These are phyloP conservation scores for Blastobotrys proliferans DNA, from an alignment of 1,139 yeast species.

Conservation along the genomic window DNA sequence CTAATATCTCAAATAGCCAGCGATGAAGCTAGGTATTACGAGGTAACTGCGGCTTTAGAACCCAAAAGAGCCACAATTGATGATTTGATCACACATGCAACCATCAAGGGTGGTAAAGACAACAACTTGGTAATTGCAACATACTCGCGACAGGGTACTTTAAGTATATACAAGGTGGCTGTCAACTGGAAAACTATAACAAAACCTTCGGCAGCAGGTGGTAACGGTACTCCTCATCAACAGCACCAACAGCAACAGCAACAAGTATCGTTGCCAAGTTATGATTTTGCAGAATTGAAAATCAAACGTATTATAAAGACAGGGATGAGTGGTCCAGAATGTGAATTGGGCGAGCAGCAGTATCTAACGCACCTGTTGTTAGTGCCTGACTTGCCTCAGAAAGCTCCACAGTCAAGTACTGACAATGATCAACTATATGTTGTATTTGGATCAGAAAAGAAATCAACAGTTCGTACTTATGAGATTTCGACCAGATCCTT, in stretches of 20 bases:
- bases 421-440: constrained; percentile 41
- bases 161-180: constrained; percentile 46
- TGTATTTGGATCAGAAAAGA: constrained; percentile 24
- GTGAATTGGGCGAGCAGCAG: constrained; percentile 10
- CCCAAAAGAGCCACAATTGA: constrained; percentile 11
- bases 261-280: constrained; percentile 12
- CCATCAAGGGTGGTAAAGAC: constrained; percentile 57
- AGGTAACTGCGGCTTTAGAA: constrained; percentile 27
- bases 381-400: constrained; percentile 22
- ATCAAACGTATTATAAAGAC: constrained; percentile 18
- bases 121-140: constrained; percentile 48
- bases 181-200: constrained; percentile 55
- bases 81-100: constrained; percentile 41
- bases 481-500: constrained; percentile 32
- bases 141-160: constrained; percentile 41
- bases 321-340: constrained; percentile 14
- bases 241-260: constrained; percentile 13
- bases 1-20: constrained; percentile 29
- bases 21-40: constrained; percentile 29
- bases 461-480: constrained; percentile 24
- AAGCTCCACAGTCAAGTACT: constrained; percentile 22
- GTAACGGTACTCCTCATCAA: constrained; percentile 10
- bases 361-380: constrained; percentile 30
- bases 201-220: constrained; percentile 7
- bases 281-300: constrained; percentile 20